These are phyloP conservation scores for Lecanicillium sp. DNA, from an alignment of 2,329 filamentous ascomycete genomes.

Conservation along the genomic window DNA sequence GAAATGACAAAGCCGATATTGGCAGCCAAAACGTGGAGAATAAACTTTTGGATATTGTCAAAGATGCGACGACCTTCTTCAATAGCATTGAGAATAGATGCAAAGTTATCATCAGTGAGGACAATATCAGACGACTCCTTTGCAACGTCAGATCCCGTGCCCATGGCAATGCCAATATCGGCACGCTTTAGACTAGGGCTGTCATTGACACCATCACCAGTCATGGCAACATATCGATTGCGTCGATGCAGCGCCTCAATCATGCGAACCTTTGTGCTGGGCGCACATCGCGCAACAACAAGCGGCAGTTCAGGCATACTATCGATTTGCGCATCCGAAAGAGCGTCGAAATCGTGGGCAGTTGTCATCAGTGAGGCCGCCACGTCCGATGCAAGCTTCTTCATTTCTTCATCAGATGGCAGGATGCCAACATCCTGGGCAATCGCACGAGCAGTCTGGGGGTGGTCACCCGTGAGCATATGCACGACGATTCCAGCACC, in stretches of 20 bases:
- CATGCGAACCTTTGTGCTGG: conserved; percentile 65
- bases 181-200: conserved; percentile 57
- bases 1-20: conserved; percentile 61
- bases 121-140: conserved; percentile 59
- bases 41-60: conserved; percentile 65
- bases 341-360: conserved; percentile 53
- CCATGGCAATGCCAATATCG: conserved; percentile 66
- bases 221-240: conserved; percentile 56
- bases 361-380: conserved; percentile 52
- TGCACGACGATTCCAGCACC: conserved; percentile 52
- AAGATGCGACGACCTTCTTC: conserved; percentile 61
- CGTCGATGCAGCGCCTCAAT: conserved; percentile 64
- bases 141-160: conserved; percentile 59
- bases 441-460: conserved; percentile 52
- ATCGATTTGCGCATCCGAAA: conserved; percentile 55
- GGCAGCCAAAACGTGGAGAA: conserved; percentile 56
- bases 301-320: conserved; percentile 52
- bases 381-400: conserved; percentile 37
- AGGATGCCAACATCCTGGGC: conserved; percentile 53
- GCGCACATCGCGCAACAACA: conserved; percentile 63
- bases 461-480: conserved; percentile 59
- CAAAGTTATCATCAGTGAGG: conserved; percentile 62
- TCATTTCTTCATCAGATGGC: conserved; percentile 33
- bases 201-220: conserved; percentile 64
- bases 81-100: conserved; percentile 31